Evolutionary conservation across 148 eudicot species (phyloP).

Genomic region (Dianthus caryophyllus): DNA sequence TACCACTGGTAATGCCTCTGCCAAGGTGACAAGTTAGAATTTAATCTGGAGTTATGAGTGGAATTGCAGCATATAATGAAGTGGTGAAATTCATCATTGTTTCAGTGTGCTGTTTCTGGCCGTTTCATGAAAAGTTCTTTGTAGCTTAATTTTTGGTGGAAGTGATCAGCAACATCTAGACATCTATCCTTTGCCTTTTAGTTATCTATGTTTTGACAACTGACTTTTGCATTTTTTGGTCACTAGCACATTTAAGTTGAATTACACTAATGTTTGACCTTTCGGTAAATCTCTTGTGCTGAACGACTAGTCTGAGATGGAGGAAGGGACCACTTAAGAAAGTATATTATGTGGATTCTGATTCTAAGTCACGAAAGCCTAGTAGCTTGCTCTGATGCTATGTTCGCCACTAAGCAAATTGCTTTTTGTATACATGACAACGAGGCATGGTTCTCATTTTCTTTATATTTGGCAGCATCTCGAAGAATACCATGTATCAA

Average conservation of each 20-base stretch:
- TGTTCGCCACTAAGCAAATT: background rate
- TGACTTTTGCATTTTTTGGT: background rate
- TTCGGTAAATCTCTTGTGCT: background rate
- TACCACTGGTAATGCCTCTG: background rate
- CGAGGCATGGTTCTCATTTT: background rate
- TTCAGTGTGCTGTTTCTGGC: background rate
- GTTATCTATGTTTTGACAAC: background rate
- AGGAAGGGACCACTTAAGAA: background rate
- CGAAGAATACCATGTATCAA: constrained; percentile 81
- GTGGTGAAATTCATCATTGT: background rate
- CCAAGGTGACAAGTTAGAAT: background rate
- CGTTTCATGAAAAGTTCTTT: background rate
- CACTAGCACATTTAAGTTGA: background rate
- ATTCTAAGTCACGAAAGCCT: background rate
- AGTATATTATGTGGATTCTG: background rate
- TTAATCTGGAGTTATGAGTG: background rate
- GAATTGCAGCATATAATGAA: background rate
- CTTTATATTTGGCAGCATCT: constrained; percentile 52
- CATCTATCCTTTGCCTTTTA: background rate
- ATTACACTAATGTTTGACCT: background rate
- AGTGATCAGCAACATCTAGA: no score
- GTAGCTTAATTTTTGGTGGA: no score
- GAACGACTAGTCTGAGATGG: background rate
- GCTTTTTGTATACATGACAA: background rate
- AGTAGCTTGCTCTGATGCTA: background rate